Evolutionary conservation across 805 yeast species (phyloP).

Genomic region (Brettanomyces custersianus): DNA sequence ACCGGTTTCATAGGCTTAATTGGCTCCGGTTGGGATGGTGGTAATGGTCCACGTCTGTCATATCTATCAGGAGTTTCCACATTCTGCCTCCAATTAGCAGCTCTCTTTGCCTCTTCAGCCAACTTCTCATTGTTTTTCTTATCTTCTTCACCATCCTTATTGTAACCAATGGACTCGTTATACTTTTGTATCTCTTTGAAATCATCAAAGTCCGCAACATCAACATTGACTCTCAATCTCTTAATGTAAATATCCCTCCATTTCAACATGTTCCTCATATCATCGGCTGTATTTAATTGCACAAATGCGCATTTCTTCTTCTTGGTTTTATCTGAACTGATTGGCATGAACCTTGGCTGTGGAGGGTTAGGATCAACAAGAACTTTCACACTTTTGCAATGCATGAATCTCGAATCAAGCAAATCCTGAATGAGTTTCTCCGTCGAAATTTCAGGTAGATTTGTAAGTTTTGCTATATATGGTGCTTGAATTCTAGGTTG

Average conservation of each 20-base stretch:
- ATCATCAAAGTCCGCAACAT: slow-evolving; percentile 29
- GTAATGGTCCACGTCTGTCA: not conserved
- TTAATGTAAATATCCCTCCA: slow-evolving; percentile 47
- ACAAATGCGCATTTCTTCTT: slow-evolving; percentile 56
- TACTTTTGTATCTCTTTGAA: slow-evolving; percentile 26
- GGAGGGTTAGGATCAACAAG: slow-evolving; percentile 29
- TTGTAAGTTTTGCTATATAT: slow-evolving; percentile 52
- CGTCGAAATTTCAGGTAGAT: slow-evolving; percentile 48
- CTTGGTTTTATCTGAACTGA: slow-evolving; percentile 20
- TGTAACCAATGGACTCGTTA: slow-evolving; percentile 19
- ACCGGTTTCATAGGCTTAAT: not conserved
- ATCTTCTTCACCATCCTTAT: slow-evolving; percentile 11
- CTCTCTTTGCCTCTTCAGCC: not conserved
- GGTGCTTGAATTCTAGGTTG: slow-evolving; percentile 38
- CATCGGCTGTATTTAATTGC: slow-evolving; percentile 41
- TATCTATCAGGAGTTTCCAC: not conserved
- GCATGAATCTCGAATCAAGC: slow-evolving; percentile 53
- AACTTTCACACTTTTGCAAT: slow-evolving; percentile 49
- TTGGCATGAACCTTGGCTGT: slow-evolving; percentile 29
- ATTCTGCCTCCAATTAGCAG: slow-evolving; percentile 1
- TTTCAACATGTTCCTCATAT: slow-evolving; percentile 49
- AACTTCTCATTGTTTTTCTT: slow-evolving; percentile 3
- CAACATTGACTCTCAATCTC: slow-evolving; percentile 26
- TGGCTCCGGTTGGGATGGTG: slow-evolving; percentile 3
- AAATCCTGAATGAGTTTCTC: slow-evolving; percentile 47